Percentiles rank a stretch among this genome's conserved stretches.
Evolutionary conservation across 495 filamentous ascomycete species (phyloP).

Genomic region (Penicillium manginii): DNA sequence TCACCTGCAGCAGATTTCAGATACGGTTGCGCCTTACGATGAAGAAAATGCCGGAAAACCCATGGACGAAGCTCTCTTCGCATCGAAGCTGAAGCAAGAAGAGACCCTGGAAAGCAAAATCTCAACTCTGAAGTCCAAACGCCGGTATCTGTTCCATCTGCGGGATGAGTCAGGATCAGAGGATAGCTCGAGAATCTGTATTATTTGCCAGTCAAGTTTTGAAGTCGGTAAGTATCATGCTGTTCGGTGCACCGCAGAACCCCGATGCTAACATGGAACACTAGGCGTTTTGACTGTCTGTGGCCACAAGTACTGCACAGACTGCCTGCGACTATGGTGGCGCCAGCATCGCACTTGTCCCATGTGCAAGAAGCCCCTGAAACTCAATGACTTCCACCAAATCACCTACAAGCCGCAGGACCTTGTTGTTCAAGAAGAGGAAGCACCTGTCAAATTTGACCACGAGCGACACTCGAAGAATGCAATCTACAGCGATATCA

Average conservation of each 20-base stretch:
- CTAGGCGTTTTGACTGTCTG: constrained; percentile 77
- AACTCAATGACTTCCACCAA: constrained; percentile 68
- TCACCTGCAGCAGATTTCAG: constrained; percentile 85
- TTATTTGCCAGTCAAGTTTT: constrained; percentile 78
- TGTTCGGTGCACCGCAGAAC: neutral
- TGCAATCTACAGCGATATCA: constrained; percentile 79
- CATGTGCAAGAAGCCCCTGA: constrained; percentile 72
- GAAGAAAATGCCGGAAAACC: constrained; percentile 54
- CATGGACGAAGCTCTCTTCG: constrained; percentile 42
- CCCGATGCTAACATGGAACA: constrained; percentile 13
- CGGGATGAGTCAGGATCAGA: constrained; percentile 60
- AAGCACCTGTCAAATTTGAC: constrained; percentile 30
- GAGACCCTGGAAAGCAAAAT: constrained; percentile 55
- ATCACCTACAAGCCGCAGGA: constrained; percentile 82
- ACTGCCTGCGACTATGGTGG: constrained; percentile 82
- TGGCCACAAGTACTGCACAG: constrained; percentile 88
- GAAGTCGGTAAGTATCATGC: constrained; percentile 61
- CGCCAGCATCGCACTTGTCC: constrained; percentile 67
- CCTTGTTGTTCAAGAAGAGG: constrained; percentile 70
- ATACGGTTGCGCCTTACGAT: constrained; percentile 77
- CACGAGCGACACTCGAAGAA: constrained; percentile 36
- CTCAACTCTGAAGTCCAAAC: constrained; percentile 64
- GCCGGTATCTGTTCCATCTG: constrained; percentile 69
- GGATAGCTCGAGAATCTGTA: constrained; percentile 63
- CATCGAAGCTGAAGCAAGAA: constrained; percentile 48